phyloP scores from a whole-genome alignment of 352 stramenopile genomes.

The Globisporangium paddicum region DNA sequence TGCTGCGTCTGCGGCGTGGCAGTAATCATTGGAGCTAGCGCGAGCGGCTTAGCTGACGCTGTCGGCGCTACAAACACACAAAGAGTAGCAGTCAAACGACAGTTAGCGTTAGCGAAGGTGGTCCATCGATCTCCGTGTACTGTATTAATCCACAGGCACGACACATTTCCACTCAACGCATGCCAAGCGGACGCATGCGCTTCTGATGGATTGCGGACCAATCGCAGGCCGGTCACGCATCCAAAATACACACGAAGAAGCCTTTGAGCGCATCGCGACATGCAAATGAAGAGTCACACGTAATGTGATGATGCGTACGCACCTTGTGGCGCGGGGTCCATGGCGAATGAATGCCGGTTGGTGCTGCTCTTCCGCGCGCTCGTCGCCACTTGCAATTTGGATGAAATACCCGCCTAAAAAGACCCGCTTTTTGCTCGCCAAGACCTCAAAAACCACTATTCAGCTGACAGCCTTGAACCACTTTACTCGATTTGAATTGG shows the following conservation, averaged over 20 bases:
- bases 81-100: too few relatives aligned
- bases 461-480: too few relatives aligned
- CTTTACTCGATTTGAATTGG: slow-evolving; percentile 14
- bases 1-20: background rate
- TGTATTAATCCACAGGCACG: background rate
- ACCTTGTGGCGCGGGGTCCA: background rate
- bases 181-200: background rate
- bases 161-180: background rate
- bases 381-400: background rate
- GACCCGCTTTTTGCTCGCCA: too few relatives aligned
- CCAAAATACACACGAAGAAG: background rate
- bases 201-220: background rate
- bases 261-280: background rate
- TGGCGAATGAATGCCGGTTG: background rate
- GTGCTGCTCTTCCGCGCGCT: background rate
- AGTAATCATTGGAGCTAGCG: background rate
- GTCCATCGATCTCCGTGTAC: too few relatives aligned
- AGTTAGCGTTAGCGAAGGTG: too few relatives aligned
- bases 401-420: background rate
- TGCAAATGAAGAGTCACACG: background rate
- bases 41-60: background rate
- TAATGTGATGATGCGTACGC: background rate
- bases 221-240: background rate
- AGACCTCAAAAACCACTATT: too few relatives aligned
- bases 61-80: background rate